Evolutionary conservation across 1,284 basidiomycete genomes (phyloP), one percentile per base, ranked within the genome.

Genomic region (Sanghuangporus weigelae): DNA sequence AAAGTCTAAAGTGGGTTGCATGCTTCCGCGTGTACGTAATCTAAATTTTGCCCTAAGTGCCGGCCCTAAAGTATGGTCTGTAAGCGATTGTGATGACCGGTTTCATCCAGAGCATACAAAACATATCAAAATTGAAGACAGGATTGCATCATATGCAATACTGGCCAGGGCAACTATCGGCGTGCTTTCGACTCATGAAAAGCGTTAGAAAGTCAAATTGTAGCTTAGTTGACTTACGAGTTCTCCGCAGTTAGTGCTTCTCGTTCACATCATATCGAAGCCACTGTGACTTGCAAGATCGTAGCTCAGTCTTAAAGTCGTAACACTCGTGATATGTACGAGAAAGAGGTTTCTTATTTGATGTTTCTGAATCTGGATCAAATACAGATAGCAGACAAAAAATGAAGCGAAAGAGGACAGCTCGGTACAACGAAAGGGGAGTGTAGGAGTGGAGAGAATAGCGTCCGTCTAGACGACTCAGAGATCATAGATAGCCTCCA

Each of bases 401-500:
- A 46, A 19, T 14, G 44, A 46, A 16, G 10, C 16, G n/a, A 46
- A 19, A 46, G 16, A 19, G n/a, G 3, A 46, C 44, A 46, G 44
- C 16, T 46, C 44, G n/a, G 44, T 46, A 46, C 44, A 46, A 16
- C 16, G 44, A 46, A 46, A 46, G 21, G 26, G 26, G 26, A 42
- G 16, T 19, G 39, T 23, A 26, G 21, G 60, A 40, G 23, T 35
- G n/a, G 21, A 38, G 8, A 59, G 44, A 50, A 46, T 26, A 23
- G 16, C 42, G 56, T 54, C 35, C 21, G 35, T 23, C 12, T 49
- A 35, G 42, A 53, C 7, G 31, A 51, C 38, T 48, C 35, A 35
- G 42, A 35, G 19, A 44, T 62, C 54, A 65, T 58, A 50, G 49
- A 39, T 36, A 31, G 19, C 75, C 75, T 60, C 75, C 75, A 54